Conservation (phyloP, 1,284 basidiomycete species). For the Taiwanofungus camphoratus region DNA sequence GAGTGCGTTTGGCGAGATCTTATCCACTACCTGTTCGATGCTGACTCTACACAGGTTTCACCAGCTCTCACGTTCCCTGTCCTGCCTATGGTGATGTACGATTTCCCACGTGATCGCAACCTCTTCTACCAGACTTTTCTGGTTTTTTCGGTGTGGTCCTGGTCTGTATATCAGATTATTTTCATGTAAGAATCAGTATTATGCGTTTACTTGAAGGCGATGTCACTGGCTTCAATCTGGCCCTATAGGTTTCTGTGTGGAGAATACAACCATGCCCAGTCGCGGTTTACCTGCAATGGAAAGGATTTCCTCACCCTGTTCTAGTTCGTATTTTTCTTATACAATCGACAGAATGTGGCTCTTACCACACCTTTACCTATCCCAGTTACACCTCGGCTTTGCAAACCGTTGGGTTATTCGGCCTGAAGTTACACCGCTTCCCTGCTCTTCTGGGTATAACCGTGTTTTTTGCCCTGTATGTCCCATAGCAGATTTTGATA, state of each 20-base stretch:
- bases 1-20: no score
- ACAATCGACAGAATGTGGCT: neutral
- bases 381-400: constrained; percentile 49
- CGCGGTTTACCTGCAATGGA: constrained; percentile 32
- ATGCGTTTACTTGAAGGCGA: neutral
- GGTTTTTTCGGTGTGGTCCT: constrained; percentile 51
- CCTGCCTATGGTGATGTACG: constrained; percentile 54
- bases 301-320: constrained; percentile 61
- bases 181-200: constrained; percentile 42
- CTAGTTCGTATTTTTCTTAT: constrained; percentile 45
- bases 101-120: constrained; percentile 60
- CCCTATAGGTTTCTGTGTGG: constrained; percentile 47
- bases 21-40: neutral
- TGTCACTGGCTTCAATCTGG: neutral
- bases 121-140: constrained; percentile 57
- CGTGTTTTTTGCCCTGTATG: constrained; percentile 56
- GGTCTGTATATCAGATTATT: constrained; percentile 43
- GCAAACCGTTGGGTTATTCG: constrained; percentile 75
- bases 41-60: constrained; percentile 32
- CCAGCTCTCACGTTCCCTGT: constrained; percentile 38
- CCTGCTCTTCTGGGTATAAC: constrained; percentile 57
- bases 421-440: constrained; percentile 63
- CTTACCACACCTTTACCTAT: no score
- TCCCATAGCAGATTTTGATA: no score
- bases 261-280: constrained; percentile 35